Evolutionary conservation across 148 eudicot species (phyloP), one percentile per base, ranked within the genome.

Genomic region (Vaccinium corymbosum): DNA sequence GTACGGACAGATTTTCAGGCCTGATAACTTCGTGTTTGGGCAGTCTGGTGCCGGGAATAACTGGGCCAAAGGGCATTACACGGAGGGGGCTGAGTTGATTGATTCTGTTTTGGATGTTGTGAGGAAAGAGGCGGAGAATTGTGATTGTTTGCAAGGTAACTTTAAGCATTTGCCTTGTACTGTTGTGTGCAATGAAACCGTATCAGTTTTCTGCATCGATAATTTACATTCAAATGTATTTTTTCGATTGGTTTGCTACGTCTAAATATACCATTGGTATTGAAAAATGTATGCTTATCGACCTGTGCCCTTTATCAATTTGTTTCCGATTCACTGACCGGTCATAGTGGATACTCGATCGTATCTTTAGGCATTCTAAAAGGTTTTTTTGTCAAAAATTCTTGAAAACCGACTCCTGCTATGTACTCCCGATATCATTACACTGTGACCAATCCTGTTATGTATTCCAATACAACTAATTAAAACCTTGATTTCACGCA

Each of bases 71-170:
- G 71, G 71, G 29, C 71, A 64, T 64, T 64, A 64, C 22, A 64
- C 71, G 29, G 71, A 64, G 71, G 71, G 71, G 6, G 71, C 71
- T 22, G 71, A 64, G 32, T 64, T 64, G 71, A 64, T 64, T 3
- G 71, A 64, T 6, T 64, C 71, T 10, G 29, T 64, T 9, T 29
- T 64, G 22, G 71, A 64, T 3, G 71, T 64, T 64, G 71, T 64
- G 29, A 64, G 71, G 71, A 64, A 64, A 64, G 71, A 64, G 71
- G 71, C 71, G 5, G 71, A 64, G 29, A 64, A 64, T 64, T 64
- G 71, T 64, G 71, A 64, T 64, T 64, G 71, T 20, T 64, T 64
- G 71, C 71, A 64, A 64, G 71, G 71, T 22, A 64, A 9, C 14
- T 64, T 42, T 42, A 42, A 42, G 46, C 46, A 42, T 42, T 42